These are phyloP conservation scores for Russula griseocarnosa DNA, from an alignment of 768 basidiomycete species.

Conservation along the genomic window DNA sequence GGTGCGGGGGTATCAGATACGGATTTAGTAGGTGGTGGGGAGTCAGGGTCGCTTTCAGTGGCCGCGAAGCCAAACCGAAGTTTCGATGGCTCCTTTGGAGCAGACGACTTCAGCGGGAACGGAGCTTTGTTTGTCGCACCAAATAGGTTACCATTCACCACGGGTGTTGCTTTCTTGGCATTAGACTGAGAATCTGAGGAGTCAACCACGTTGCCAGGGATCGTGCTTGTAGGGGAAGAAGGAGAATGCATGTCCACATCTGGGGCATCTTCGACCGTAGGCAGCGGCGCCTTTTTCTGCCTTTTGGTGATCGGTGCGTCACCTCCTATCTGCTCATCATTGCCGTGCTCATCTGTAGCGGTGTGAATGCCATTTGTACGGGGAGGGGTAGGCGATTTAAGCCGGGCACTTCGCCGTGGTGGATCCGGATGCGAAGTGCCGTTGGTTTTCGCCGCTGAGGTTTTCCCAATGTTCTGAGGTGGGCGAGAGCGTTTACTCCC, in stretches of 20 bases:
- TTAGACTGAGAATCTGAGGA: constrained; percentile 34
- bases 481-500: constrained; percentile 77
- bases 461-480: constrained; percentile 51
- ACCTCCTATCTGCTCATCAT: constrained; percentile 41
- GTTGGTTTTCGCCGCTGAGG: constrained; percentile 26
- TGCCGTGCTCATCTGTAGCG: constrained; percentile 20
- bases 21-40: constrained; percentile 13
- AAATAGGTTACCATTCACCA: constrained; percentile 29
- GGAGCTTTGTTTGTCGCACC: constrained; percentile 30
- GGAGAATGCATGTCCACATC: constrained; percentile 36
- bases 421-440: constrained; percentile 23
- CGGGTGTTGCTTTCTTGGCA: constrained; percentile 21
- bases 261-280: constrained; percentile 35
- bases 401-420: constrained; percentile 30
- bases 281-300: constrained; percentile 39
- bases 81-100: constrained; percentile 76
- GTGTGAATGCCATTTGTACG: constrained; percentile 14
- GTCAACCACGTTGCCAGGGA: constrained; percentile 43
- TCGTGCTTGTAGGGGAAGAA: constrained; percentile 27
- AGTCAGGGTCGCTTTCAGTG: constrained; percentile 39
- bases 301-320: constrained; percentile 44
- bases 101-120: constrained; percentile 45
- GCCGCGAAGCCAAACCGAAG: constrained; percentile 67
- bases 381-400: constrained; percentile 28
- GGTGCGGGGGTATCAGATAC: constrained; percentile 2